phyloP scores from a whole-genome alignment of 441 rosid genomes.

The Manihot esculenta region DNA sequence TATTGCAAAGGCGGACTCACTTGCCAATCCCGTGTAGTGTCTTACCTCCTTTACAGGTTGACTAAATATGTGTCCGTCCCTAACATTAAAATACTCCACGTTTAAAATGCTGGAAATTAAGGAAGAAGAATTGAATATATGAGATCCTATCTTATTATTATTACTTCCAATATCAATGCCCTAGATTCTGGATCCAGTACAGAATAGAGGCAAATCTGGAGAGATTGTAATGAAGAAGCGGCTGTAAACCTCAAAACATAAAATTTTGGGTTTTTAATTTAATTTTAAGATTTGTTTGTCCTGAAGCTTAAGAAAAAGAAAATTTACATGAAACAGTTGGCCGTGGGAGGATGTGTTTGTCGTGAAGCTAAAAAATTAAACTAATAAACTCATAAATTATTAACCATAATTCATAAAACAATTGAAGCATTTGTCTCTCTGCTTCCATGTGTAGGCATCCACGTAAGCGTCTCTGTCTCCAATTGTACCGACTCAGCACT shows the following conservation, averaged over 20 bases:
- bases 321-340: neutral
- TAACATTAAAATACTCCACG: neutral
- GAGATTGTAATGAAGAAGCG: neutral
- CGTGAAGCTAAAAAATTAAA: neutral
- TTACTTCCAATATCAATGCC: neutral
- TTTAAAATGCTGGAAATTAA: neutral
- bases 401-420: neutral
- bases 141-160: too few species aligned
- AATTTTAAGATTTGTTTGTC: slow-evolving; percentile 13
- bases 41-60: neutral
- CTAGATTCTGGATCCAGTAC: slow-evolving; percentile 1
- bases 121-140: neutral
- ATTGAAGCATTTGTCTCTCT: neutral
- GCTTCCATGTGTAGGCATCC: neutral
- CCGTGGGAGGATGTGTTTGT: neutral
- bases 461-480: slow-evolving; percentile 3
- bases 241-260: neutral
- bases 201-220: neutral
- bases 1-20: too few species aligned
- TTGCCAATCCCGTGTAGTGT: slow-evolving; percentile 19
- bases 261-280: neutral
- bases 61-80: neutral
- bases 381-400: neutral
- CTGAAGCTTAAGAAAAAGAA: too few species aligned
- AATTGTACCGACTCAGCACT: too few species aligned